Conservation (phyloP, 164 flowering plant genomes). For the Tetracentron sinense region DNA sequence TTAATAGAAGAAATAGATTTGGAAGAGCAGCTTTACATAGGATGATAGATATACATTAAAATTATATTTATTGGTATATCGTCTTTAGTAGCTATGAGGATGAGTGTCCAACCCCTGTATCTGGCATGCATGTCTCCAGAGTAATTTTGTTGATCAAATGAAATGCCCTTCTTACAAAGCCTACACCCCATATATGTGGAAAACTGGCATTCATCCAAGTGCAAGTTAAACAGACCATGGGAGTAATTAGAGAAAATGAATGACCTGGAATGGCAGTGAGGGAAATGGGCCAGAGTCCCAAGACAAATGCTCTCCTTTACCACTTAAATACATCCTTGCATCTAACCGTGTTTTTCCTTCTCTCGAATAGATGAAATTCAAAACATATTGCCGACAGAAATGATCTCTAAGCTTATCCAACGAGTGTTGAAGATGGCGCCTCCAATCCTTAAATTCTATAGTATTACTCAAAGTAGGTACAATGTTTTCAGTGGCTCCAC, state of each 20-base stretch:
- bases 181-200: too few species aligned
- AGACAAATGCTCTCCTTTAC: constrained; percentile 48
- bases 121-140: too few species aligned
- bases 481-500: constrained; percentile 35
- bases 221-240: not conserved
- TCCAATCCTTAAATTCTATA: constrained; percentile 84
- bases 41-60: too few species aligned
- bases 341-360: constrained; percentile 78
- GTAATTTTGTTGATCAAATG: too few species aligned
- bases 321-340: constrained; percentile 68
- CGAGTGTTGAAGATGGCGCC: constrained; percentile 79
- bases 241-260: constrained; percentile 6
- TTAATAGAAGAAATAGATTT: too few species aligned
- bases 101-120: too few species aligned
- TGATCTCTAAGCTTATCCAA: constrained; percentile 87
- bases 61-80: too few species aligned
- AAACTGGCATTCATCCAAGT: too few species aligned
- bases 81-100: too few species aligned
- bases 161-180: too few species aligned
- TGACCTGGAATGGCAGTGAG: constrained; percentile 96
- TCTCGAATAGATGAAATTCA: constrained; percentile 82
- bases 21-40: too few species aligned
- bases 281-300: constrained; percentile 79
- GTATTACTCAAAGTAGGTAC: constrained; percentile 28
- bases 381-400: constrained; percentile 89